These are phyloP conservation scores for Penicillium ucsense DNA, from an alignment of 495 filamentous ascomycete species.

Conservation along the genomic window DNA sequence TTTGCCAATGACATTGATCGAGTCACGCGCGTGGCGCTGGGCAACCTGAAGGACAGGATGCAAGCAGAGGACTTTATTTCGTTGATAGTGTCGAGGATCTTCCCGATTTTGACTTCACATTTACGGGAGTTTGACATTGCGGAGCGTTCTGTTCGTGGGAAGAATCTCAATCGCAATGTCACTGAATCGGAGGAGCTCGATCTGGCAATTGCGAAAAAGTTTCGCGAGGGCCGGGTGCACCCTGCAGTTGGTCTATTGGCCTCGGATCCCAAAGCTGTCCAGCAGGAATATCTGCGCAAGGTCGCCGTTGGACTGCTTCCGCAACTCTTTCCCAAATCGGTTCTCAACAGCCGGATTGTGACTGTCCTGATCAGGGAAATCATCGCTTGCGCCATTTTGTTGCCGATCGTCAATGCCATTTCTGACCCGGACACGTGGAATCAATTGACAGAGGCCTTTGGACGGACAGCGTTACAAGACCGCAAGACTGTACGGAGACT, in stretches of 20 bases:
- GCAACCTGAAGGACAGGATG: conserved; percentile 57
- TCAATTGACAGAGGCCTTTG: conserved; percentile 83
- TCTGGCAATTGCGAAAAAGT: conserved; percentile 87
- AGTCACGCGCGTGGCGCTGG: conserved; percentile 64
- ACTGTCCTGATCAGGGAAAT: conserved; percentile 76
- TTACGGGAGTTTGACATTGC: conserved; percentile 86
- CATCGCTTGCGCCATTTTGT: conserved; percentile 44
- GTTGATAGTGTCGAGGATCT: conserved; percentile 65
- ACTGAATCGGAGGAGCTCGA: conserved; percentile 96
- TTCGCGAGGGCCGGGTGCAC: conserved; percentile 80
- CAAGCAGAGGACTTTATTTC: conserved; percentile 69
- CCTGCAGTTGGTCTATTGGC: conserved; percentile 74
- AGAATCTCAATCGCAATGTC: conserved; percentile 74
- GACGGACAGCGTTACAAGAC: conserved; percentile 81
- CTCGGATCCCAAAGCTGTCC: conserved; percentile 68
- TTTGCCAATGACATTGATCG: conserved; percentile 83
- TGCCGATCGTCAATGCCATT: conserved; percentile 26
- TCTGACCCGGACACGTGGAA: conserved; percentile 96
- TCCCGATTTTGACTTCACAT: conserved; percentile 86
- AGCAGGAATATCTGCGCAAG: conserved; percentile 79
- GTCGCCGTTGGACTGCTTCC: conserved; percentile 62
- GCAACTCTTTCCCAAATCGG: conserved; percentile 58
- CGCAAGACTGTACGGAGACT: conserved; percentile 91
- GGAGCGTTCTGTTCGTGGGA: conserved; percentile 77
- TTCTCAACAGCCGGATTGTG: conserved; percentile 71